These are phyloP conservation scores for Hirsutella thompsonii DNA, from an alignment of 2,329 filamentous ascomycete genomes.

Conservation along the genomic window DNA sequence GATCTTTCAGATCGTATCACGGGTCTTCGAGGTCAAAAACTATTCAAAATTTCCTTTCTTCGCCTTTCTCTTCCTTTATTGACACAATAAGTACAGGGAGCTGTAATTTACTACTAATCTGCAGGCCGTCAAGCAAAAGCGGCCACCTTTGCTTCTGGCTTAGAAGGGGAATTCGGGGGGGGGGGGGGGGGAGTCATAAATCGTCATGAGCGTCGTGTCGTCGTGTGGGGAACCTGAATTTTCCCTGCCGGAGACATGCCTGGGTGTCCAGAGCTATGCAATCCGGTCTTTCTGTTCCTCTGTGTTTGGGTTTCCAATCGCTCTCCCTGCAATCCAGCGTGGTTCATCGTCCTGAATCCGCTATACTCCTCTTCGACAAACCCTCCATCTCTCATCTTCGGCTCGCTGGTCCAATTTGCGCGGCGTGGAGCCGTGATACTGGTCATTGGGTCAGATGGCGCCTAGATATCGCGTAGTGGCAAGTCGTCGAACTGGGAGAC, in stretches of 20 bases:
- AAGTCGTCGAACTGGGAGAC: slow-evolving; percentile 29
- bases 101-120: not conserved
- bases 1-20: too few species aligned
- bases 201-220: slow-evolving; percentile 3
- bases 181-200: slow-evolving; percentile 5
- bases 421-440: too few species aligned
- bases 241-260: too few species aligned
- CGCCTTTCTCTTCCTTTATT: not conserved
- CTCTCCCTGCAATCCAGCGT: too few species aligned
- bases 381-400: too few species aligned
- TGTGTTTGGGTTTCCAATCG: not conserved
- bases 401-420: too few species aligned
- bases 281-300: not conserved
- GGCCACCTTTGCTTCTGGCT: not conserved
- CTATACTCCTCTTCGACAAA: too few species aligned
- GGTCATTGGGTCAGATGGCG: not conserved
- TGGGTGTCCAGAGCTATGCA: not conserved
- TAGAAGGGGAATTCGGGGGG: slow-evolving; percentile 6
- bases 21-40: too few species aligned
- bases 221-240: not conserved
- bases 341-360: too few species aligned
- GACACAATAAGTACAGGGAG: not conserved
- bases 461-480: slow-evolving; percentile 14
- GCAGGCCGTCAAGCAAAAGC: not conserved
- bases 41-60: not conserved